A percentile compares a stretch with the other conserved stretches of the same genome.
Conservation (phyloP, 2,329 filamentous ascomycete genomes). For the Talaromyces albobiverticillius region DNA sequence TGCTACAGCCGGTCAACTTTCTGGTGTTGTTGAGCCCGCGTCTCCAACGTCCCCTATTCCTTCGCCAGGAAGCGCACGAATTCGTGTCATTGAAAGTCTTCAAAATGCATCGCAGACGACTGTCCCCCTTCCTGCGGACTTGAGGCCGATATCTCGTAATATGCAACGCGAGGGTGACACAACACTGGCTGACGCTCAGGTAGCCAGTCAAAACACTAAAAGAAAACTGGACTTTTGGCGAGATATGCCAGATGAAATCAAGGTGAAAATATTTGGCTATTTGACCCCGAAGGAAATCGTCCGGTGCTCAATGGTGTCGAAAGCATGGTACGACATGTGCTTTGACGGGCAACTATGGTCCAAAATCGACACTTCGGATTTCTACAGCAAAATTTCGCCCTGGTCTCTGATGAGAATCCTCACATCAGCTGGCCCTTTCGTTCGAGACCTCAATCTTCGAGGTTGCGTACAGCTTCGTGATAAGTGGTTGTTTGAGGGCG, state of each 20-base stretch:
- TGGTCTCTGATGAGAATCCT: conserved; percentile 83
- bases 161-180: conserved; percentile 27
- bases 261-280: conserved; percentile 72
- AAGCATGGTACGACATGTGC: conserved; percentile 75
- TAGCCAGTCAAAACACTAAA: conserved; percentile 23
- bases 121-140: conserved; percentile 62
- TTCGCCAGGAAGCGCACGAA: conserved; percentile 54
- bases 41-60: conserved; percentile 46
- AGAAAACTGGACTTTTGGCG: conserved; percentile 69
- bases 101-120: conserved; percentile 44
- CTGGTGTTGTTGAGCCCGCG: conserved; percentile 50
- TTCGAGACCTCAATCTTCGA: conserved; percentile 83
- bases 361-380: conserved; percentile 76
- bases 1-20: conserved; percentile 50
- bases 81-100: conserved; percentile 51
- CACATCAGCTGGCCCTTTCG: conserved; percentile 78
- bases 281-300: conserved; percentile 79
- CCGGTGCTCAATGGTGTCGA: conserved; percentile 72
- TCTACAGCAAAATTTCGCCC: conserved; percentile 82
- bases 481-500: conserved; percentile 69
- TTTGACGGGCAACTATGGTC: conserved; percentile 96
- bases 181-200: conserved; percentile 25
- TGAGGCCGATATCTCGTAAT: conserved; percentile 50
- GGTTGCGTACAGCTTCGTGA: conserved; percentile 88
- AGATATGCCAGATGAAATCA: conserved; percentile 77